Evolutionary conservation across 164 flowering plant species (phyloP).

Genomic region (grape (Vitis vinifera)): DNA sequence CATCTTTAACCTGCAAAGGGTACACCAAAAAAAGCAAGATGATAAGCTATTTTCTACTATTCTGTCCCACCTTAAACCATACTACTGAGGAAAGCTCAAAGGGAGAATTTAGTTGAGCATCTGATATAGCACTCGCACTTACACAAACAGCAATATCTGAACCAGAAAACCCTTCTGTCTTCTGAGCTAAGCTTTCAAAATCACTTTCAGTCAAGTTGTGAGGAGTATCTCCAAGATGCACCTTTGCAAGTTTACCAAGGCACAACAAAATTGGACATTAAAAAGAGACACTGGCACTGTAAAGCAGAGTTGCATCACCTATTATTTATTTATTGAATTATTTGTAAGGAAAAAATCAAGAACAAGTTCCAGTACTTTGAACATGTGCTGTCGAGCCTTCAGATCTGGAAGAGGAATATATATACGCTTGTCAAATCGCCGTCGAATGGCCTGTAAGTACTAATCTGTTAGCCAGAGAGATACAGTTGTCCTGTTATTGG

Average conservation of each 20-base stretch:
- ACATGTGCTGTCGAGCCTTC: constrained; percentile 97
- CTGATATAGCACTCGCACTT: constrained; percentile 28
- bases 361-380: constrained; percentile 52
- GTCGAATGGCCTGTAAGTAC: constrained; percentile 71
- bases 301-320: no score
- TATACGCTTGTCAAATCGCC: constrained; percentile 96
- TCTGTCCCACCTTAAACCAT: not conserved
- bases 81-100: not conserved
- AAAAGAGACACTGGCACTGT: not conserved
- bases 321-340: no score
- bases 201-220: constrained; percentile 89
- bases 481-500: no score
- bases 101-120: not conserved
- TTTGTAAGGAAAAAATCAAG: not conserved
- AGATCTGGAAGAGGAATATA: constrained; percentile 96
- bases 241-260: constrained; percentile 37
- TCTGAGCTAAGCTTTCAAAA: constrained; percentile 75
- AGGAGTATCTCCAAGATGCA: constrained; percentile 98
- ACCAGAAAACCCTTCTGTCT: constrained; percentile 94
- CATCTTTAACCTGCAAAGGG: constrained; percentile 84
- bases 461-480: constrained; percentile 4
- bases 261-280: not conserved
- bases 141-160: constrained; percentile 97
- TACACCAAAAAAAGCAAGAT: not conserved
- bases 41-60: not conserved